phyloP scores from a whole-genome alignment of 257 asterid species.

The Fraxinus excelsior region DNA sequence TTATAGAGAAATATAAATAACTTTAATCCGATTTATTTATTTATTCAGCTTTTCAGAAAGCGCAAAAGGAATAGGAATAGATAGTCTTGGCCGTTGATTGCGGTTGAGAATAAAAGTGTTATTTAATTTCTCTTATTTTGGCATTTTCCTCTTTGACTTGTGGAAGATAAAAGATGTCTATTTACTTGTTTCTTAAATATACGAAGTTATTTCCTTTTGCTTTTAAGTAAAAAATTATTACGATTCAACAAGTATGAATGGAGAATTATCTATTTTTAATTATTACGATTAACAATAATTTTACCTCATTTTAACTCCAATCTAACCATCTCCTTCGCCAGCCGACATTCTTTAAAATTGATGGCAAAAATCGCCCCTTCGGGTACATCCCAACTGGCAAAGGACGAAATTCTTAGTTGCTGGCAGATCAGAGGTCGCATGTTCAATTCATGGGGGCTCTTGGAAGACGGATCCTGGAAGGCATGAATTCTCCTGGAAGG shows the following conservation, averaged over 20 bases:
- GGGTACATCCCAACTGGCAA: no score
- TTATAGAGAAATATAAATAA: neutral
- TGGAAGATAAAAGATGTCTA: neutral
- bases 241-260: neutral
- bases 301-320: no score
- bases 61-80: neutral
- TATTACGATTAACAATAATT: no score
- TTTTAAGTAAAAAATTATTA: neutral
- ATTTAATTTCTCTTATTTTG: conserved; percentile 1
- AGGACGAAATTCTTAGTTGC: no score
- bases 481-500: no score
- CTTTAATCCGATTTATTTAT: neutral
- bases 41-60: neutral
- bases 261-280: neutral
- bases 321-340: no score
- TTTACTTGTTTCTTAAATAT: no score
- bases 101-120: conserved; percentile 40
- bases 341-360: no score
- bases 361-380: no score
- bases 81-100: conserved; percentile 40
- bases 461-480: no score
- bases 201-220: neutral
- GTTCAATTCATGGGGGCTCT: no score
- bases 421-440: no score
- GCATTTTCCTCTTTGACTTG: neutral